Percentiles rank a stretch among this genome's conserved stretches.
Conservation (phyloP, 495 filamentous ascomycete genomes). For the Trypethelium eluteriae region DNA sequence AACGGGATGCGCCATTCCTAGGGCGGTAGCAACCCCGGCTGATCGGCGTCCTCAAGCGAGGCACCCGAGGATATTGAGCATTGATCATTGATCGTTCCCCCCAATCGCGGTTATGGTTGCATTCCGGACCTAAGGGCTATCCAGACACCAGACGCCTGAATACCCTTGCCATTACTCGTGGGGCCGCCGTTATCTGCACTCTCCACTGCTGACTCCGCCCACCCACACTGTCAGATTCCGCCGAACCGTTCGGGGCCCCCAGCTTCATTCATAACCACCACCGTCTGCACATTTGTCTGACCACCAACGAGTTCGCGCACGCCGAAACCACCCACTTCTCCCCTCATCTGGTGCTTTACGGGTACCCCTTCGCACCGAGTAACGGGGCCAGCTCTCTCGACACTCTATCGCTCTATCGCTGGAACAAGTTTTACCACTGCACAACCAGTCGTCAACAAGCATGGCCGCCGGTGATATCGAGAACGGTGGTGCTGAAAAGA, state of each 20-base stretch:
- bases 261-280: not conserved
- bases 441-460: not conserved
- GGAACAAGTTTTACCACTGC: not conserved
- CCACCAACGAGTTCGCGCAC: too few relatives aligned
- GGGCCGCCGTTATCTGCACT: not conserved
- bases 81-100: too few relatives aligned
- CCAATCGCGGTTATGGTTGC: not conserved
- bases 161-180: not conserved
- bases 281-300: too few relatives aligned
- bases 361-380: not conserved
- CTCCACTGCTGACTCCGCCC: not conserved
- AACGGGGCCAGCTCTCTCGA: not conserved
- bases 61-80: too few relatives aligned
- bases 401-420: not conserved
- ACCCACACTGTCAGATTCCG: not conserved
- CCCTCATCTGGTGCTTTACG: not conserved
- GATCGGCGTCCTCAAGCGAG: not conserved
- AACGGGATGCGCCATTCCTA: not conserved
- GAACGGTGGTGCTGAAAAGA: not conserved
- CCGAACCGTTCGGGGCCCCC: not conserved
- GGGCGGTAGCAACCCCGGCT: not conserved
- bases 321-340: not conserved
- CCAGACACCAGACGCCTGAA: not conserved
- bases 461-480: not conserved
- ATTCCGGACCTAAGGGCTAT: not conserved